phyloP scores from a whole-genome alignment of 257 asterid species.

The Scutellaria minor region DNA sequence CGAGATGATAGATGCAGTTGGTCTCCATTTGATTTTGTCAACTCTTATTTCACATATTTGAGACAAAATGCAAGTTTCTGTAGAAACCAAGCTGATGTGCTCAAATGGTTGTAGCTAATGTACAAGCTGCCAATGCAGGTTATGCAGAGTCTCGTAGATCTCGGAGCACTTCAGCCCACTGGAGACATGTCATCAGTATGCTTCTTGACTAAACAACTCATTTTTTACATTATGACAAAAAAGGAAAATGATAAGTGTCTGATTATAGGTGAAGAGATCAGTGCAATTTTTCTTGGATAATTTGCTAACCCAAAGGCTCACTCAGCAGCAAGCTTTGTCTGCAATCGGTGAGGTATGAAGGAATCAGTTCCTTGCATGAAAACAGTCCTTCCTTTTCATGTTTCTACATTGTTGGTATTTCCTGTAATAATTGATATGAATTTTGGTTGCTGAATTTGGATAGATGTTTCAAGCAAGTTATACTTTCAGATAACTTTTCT shows the following conservation, averaged over 20 bases:
- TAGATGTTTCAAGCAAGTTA: background rate
- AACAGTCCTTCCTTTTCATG: background rate
- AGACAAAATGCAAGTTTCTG: background rate
- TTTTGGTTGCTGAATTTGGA: no score
- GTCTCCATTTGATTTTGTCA: background rate
- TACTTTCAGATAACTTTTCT: background rate
- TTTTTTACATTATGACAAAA: background rate
- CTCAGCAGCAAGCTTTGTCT: constrained; percentile 74
- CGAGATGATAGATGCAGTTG: no score
- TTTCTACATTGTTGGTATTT: background rate
- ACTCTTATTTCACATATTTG: background rate
- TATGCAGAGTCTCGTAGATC: constrained; percentile 75
- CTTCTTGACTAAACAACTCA: constrained; percentile 29
- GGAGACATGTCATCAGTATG: constrained; percentile 85
- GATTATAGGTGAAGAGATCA: constrained; percentile 78
- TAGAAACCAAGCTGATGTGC: background rate
- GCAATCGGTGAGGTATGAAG: constrained; percentile 87
- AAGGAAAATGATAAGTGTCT: background rate
- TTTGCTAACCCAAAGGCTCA: constrained; percentile 62
- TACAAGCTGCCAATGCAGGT: constrained; percentile 53
- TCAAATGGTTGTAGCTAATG: background rate
- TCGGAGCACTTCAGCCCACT: constrained; percentile 87
- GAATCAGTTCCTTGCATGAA: background rate
- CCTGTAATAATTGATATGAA: background rate
- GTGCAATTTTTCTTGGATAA: constrained; percentile 89